phyloP scores from a whole-genome alignment of 2,329 filamentous ascomycete species.

The Pseudogymnoascus sp. region DNA sequence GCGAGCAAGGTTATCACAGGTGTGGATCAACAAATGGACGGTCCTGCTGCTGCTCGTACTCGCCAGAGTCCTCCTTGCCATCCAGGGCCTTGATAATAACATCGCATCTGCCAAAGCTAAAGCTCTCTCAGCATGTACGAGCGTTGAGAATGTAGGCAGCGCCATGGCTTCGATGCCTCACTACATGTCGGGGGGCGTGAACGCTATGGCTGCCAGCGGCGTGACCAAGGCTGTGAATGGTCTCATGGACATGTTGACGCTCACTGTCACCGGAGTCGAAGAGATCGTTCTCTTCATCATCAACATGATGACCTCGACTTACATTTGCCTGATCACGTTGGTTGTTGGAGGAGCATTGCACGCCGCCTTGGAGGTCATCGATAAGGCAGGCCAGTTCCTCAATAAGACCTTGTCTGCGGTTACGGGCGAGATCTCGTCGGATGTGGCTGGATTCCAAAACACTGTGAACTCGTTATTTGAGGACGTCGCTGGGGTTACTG shows the following conservation, averaged over 20 bases:
- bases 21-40: slow-evolving; percentile 98
- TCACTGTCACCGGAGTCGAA: slow-evolving; percentile 76
- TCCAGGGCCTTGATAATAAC: slow-evolving; percentile 63
- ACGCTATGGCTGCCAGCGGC: slow-evolving; percentile 70
- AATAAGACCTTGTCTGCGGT: slow-evolving; percentile 44
- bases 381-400: slow-evolving; percentile 51
- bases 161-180: slow-evolving; percentile 97
- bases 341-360: slow-evolving; percentile 72
- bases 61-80: slow-evolving; percentile 68
- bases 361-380: slow-evolving; percentile 53
- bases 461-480: slow-evolving; percentile 48
- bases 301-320: slow-evolving; percentile 83
- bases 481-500: slow-evolving; percentile 42
- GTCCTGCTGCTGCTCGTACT: slow-evolving; percentile 80
- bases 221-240: slow-evolving; percentile 74
- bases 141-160: slow-evolving; percentile 87
- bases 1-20: slow-evolving; percentile 80
- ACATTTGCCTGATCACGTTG: slow-evolving; percentile 80
- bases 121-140: slow-evolving; percentile 81
- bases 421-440: slow-evolving; percentile 36
- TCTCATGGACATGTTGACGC: slow-evolving; percentile 67
- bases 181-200: slow-evolving; percentile 83
- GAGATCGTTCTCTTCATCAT: slow-evolving; percentile 86
- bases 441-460: slow-evolving; percentile 48
- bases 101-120: slow-evolving; percentile 68